phyloP scores from a whole-genome alignment of 371 early-diverging fungal genomes.

The Lichtheimia ramosa region DNA sequence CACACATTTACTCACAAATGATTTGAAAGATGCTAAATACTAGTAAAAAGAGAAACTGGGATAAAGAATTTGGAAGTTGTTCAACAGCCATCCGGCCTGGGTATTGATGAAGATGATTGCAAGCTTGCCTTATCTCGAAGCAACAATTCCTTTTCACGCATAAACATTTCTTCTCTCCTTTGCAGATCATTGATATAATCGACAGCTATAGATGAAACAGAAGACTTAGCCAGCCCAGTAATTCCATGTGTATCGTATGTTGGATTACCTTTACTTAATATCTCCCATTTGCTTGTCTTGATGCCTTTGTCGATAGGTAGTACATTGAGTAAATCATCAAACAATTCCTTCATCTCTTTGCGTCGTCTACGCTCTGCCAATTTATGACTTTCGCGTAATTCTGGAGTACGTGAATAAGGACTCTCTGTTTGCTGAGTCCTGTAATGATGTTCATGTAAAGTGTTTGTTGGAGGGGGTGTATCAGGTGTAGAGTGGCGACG shows the following conservation, averaged over 20 bases:
- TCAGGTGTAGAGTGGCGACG: slow-evolving; percentile 20
- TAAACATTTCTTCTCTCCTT: slow-evolving; percentile 6
- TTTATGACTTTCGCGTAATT: slow-evolving; percentile 68
- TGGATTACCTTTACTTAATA: slow-evolving; percentile 39
- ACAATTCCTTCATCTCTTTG: slow-evolving; percentile 79
- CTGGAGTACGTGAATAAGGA: slow-evolving; percentile 59
- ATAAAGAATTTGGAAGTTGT: too few relatives aligned
- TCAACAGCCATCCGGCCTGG: too few relatives aligned
- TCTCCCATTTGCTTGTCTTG: slow-evolving; percentile 81
- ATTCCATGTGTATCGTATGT: not conserved
- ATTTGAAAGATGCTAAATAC: too few relatives aligned
- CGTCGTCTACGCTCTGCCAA: slow-evolving; percentile 78
- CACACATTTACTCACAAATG: too few relatives aligned
- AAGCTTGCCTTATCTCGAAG: slow-evolving; percentile 18
- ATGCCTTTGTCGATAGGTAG: slow-evolving; percentile 69
- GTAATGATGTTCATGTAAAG: not conserved
- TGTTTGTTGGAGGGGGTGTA: too few relatives aligned
- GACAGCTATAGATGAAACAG: not conserved
- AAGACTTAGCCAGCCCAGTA: not conserved
- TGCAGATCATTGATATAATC: slow-evolving; percentile 7
- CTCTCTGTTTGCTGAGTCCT: not conserved
- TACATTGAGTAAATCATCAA: slow-evolving; percentile 73
- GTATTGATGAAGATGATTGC: slow-evolving; percentile 4
- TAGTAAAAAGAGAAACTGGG: too few relatives aligned
- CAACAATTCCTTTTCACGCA: slow-evolving; percentile 31